Evolutionary conservation across 2,329 filamentous ascomycete species (phyloP).

Genomic region (Microdochium bolleyi): DNA sequence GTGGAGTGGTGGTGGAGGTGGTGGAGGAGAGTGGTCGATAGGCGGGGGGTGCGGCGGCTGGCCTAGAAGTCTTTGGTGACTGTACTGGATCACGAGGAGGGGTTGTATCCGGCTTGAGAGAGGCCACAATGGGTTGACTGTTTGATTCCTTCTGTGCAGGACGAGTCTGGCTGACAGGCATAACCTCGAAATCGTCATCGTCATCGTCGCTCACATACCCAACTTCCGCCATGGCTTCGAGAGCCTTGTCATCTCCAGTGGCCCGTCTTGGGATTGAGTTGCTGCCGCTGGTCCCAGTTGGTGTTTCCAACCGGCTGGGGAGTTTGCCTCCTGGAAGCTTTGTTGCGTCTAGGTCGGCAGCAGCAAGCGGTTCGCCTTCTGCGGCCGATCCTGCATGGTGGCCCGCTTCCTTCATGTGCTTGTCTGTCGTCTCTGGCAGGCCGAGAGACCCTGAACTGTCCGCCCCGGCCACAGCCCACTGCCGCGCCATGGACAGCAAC

Average conservation of each 20-base stretch:
- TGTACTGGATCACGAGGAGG: no score
- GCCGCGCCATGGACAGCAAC: conserved; percentile 19
- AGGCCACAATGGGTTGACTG: no score
- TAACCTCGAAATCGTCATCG: conserved; percentile 31
- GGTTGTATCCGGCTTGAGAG: no score
- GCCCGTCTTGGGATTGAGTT: background rate
- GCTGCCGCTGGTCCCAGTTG: background rate
- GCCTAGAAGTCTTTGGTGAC: conserved; percentile 1
- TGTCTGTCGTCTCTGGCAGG: no score
- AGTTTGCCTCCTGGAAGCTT: no score
- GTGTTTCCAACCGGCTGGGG: no score
- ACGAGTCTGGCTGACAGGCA: conserved; percentile 15
- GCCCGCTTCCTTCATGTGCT: no score
- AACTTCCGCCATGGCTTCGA: conserved; percentile 3
- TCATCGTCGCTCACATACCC: conserved; percentile 7
- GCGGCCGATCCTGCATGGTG: no score
- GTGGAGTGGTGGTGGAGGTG: conserved; percentile 29
- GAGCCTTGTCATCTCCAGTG: background rate
- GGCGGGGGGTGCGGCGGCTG: conserved; percentile 2
- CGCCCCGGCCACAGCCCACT: conserved; percentile 1
- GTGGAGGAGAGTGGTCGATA: conserved; percentile 25
- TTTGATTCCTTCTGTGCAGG: background rate
- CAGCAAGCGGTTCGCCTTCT: no score
- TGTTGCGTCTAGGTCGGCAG: no score
- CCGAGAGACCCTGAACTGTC: background rate